Evolutionary conservation across 352 stramenopile genomes (phyloP), one percentile per base, ranked within the genome.

Genomic region (Phytopythium boreale): DNA sequence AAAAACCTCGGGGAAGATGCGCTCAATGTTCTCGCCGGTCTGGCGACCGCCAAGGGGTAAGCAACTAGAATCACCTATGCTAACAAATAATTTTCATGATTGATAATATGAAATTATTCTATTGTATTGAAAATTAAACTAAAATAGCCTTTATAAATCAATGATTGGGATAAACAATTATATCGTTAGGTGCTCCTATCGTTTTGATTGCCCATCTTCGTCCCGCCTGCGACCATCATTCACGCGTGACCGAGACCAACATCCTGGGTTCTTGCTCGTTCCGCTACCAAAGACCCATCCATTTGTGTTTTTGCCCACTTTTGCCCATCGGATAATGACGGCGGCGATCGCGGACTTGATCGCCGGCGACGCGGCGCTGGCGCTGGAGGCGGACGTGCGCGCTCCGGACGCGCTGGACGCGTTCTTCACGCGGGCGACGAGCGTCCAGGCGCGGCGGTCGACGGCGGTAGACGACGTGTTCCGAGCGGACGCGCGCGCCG

Each of bases 371-470:
- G 46, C 58, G 31, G 44, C 49, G 46, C 41, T 31, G n/a, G n/a
- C 22, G 39, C 17, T 19, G 19, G 44, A 55, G 20, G 43, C 37
- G 12, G 50, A 68, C 22, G 41, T 24, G 2, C 46, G 55, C 6
- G 27, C 79, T 5, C 51, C 80, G 4, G 15, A 59, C 0, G 50
- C 50, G n/a, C 51, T 87, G 4, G 71, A 87, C 53, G 62, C 64
- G 46, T 84, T 76, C 64, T 70, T 81, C 53, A 68, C 58, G 10
- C 57, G 59, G 1, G 68, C 62, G 4, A 63, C 49, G 14, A 22
- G 20, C 22, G 19, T 73, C 10, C 74, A 81, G 59, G 51, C 66
- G 17, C 55, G 50, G 17, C 24, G 50, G n/a, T 15, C 20, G 41
- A 2, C 22, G 24, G 50, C 2, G 43, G 50, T 37, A 2, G 59